Evolutionary conservation across 805 yeast species (phyloP).

Genomic region (Cyberlindnera maritima): DNA sequence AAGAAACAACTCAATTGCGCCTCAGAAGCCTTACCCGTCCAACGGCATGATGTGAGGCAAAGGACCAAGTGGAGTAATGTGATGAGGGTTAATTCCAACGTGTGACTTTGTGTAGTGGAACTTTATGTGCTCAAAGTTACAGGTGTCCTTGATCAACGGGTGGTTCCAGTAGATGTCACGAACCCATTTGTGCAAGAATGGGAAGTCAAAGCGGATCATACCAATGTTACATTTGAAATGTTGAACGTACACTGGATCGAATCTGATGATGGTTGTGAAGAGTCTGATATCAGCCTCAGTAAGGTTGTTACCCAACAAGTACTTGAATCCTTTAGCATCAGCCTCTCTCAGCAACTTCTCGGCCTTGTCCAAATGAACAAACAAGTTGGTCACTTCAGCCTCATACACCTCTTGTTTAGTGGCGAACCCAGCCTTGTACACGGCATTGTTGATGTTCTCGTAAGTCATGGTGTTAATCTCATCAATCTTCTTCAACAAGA

Average conservation of each 20-base stretch:
- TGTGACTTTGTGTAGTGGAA: conserved; percentile 89
- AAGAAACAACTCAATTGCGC: too few species aligned
- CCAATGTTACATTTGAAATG: conserved; percentile 92
- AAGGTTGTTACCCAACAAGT: conserved; percentile 58
- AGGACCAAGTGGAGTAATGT: conserved; percentile 89
- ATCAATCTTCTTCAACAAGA: conserved; percentile 58
- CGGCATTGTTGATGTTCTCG: conserved; percentile 86
- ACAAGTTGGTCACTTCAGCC: conserved; percentile 58
- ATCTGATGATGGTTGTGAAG: conserved; percentile 83
- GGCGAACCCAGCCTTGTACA: conserved; percentile 90
- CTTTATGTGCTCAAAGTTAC: conserved; percentile 88
- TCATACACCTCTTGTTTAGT: conserved; percentile 81
- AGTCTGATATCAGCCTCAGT: conserved; percentile 92
- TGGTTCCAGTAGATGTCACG: conserved; percentile 77
- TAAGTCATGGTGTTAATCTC: conserved; percentile 80
- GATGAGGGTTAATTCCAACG: conserved; percentile 70
- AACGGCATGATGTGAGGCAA: conserved; percentile 65
- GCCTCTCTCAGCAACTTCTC: conserved; percentile 56
- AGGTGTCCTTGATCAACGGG: conserved; percentile 72
- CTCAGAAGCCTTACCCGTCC: not conserved
- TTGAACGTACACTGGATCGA: conserved; percentile 91
- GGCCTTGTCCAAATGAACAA: conserved; percentile 64
- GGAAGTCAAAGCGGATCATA: conserved; percentile 77
- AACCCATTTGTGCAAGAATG: conserved; percentile 76
- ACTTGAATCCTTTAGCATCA: conserved; percentile 30